Base-by-base conservation (phyloP, 2,329 filamentous ascomycete species). In the Penicillium crustosum region DNA sequence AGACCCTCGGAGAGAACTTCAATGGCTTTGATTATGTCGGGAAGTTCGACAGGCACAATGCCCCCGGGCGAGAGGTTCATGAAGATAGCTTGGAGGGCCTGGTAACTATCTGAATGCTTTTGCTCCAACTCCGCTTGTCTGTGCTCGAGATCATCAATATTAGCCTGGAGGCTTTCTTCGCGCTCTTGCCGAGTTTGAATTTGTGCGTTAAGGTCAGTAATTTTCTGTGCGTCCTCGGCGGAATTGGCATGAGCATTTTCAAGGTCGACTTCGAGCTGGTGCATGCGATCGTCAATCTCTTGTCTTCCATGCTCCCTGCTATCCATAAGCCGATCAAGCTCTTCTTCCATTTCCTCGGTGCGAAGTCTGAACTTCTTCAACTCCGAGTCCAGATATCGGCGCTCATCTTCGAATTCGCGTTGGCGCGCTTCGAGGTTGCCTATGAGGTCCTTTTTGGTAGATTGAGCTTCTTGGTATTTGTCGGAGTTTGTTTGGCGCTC, bases 401-500 rank as follows among this genome's bases (percentile, higher is more conserved):
- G 86, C 74, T 97, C 93, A 49, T 88, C 86, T 36, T 89, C 82
- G 65, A 96, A 97, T 69, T 97, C 94, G 27, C 86, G 86, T 74
- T 97, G 91, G 63, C 95, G 85, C 13, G 93, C 90, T 70, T 97
- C 92, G 78, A 99, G 91, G 69, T 99, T 99, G 63, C 91, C 89
- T 76, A 99, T 86, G 10, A 99, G 84, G 73, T 97, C 94, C 66
- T 90, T 89, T 74, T 99, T 99, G 1, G 90, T 97, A 3, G 91
- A 93, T 66, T 94, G 91, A 6, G 86, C 90, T 73, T 97, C 93
- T 62, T 94, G 86, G 60, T 96, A 68, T 80, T 84, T 77, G 83
- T 87, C 69, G 84, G 84, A 66, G 85, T 82, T 66, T 79, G 83
- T 70, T 84, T 85, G 64, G 82, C 83, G 50, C 80, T 84, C 63